Evolutionary conservation across 2,329 filamentous ascomycete genomes (phyloP).

Genomic region (Cladorrhinum sp.): DNA sequence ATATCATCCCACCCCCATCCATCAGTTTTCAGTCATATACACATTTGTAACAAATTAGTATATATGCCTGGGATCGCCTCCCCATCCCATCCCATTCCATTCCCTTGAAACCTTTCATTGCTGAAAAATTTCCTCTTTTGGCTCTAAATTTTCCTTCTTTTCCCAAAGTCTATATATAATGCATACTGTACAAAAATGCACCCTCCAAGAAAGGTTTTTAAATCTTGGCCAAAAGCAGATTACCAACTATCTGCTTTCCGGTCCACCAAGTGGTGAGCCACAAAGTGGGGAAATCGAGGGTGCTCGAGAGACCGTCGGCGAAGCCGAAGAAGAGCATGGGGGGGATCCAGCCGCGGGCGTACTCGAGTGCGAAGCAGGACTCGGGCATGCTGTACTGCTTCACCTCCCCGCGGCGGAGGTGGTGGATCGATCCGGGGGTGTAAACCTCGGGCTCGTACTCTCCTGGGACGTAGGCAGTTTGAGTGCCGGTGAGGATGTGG

Average conservation of each 20-base stretch:
- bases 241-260: slow-evolving; percentile 70
- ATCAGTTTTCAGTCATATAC: neutral
- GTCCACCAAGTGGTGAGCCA: slow-evolving; percentile 77
- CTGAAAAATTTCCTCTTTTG: neutral
- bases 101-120: neutral
- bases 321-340: slow-evolving; percentile 90
- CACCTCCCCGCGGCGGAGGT: slow-evolving; percentile 66
- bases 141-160: neutral
- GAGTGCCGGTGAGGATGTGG: slow-evolving; percentile 77
- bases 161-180: neutral
- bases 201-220: slow-evolving; percentile 41
- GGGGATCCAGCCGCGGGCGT: slow-evolving; percentile 85
- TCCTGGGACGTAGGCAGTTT: slow-evolving; percentile 71
- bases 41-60: neutral
- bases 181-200: too few species aligned
- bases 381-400: slow-evolving; percentile 83
- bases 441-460: slow-evolving; percentile 68
- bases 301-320: slow-evolving; percentile 75
- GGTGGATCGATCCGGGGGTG: slow-evolving; percentile 66
- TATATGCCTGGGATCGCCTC: neutral
- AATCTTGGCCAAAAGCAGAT: slow-evolving; percentile 69
- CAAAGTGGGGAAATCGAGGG: slow-evolving; percentile 79
- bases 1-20: too few species aligned
- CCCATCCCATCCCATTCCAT: neutral
- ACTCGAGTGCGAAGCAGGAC: slow-evolving; percentile 76